Evolutionary conservation across 1,139 yeast species (phyloP).

Genomic region (Hyphopichia buzzinii): DNA sequence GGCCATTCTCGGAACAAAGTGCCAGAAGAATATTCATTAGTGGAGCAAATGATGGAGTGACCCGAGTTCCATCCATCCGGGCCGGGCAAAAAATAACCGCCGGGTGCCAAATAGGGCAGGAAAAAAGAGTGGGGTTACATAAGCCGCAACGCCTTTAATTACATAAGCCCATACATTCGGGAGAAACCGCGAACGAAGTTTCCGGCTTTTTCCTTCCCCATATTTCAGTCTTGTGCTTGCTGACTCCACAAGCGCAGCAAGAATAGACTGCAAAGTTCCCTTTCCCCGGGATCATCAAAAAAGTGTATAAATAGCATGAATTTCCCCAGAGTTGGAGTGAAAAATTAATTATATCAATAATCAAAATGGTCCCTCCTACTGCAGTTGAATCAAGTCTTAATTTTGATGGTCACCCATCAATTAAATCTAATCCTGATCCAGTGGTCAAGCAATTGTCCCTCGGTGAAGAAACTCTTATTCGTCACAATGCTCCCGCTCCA

Average conservation of each 20-base stretch:
- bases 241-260: neutral
- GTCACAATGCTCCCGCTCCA: constrained; percentile 94
- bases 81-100: no score
- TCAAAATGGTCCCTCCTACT: constrained; percentile 46
- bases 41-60: no score
- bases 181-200: neutral
- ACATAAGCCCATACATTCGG: neutral
- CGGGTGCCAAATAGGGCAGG: no score
- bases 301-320: constrained; percentile 13
- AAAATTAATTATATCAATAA: constrained; percentile 3
- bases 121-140: no score
- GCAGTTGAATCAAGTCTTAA: constrained; percentile 48
- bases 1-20: no score
- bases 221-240: constrained; percentile 8
- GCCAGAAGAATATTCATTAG: no score
- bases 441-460: constrained; percentile 44
- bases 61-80: no score
- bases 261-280: constrained; percentile 8
- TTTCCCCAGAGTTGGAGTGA: constrained; percentile 2
- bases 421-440: constrained; percentile 43
- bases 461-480: constrained; percentile 49
- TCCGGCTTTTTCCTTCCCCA: constrained; percentile 18
- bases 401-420: constrained; percentile 43
- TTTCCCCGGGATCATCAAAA: constrained; percentile 15
- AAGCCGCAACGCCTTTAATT: neutral